Evolutionary conservation across 176 grass and related monocot genomes (phyloP), one percentile per base, ranked within the genome.

Genomic region (Rhynchospora pubera): DNA sequence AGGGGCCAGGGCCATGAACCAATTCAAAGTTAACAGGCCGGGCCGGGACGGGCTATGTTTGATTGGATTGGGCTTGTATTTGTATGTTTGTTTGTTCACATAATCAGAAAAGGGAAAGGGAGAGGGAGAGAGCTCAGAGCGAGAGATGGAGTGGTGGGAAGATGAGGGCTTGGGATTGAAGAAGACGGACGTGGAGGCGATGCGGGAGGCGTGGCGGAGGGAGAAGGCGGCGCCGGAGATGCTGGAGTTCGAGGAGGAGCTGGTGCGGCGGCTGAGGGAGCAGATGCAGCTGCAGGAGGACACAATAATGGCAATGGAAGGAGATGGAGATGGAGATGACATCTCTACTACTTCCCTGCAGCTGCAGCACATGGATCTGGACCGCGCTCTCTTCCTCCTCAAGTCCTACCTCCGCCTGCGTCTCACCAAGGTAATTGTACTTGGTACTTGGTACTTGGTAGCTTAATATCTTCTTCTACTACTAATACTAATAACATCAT

Each of bases 281-380:
- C 96, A 98, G 84, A 93, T 98, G 61, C 87, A 94, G 85, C 92
- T 98, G 56, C 89, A 92, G 65, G 95, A 98, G 5, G 95, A n/a
- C n/a, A n/a, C n/a, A n/a, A n/a, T n/a, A n/a, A n/a, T n/a, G n/a
- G n/a, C n/a, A n/a, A n/a, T n/a, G n/a, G n/a, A n/a, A n/a, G n/a
- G n/a, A n/a, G n/a, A n/a, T n/a, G n/a, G n/a, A n/a, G 55, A 91
- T 90, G 9, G 75, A 67, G 62, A 87, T 90, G 34, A 78, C 47
- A 88, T 98, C n/a, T n/a, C n/a, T n/a, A n/a, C n/a, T n/a, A n/a
- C n/a, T n/a, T n/a, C n/a, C 79, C 88, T 98, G 11, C 94, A 92
- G 15, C 92, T 98, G 9, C 91, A 98, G 83, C 95, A 98, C 79
- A 94, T 98, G 92, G 95, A 98, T 78, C 82, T 92, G 23, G 95